phyloP scores from a whole-genome alignment of 352 stramenopile genomes.

The Phytopythium chamaehyphon region DNA sequence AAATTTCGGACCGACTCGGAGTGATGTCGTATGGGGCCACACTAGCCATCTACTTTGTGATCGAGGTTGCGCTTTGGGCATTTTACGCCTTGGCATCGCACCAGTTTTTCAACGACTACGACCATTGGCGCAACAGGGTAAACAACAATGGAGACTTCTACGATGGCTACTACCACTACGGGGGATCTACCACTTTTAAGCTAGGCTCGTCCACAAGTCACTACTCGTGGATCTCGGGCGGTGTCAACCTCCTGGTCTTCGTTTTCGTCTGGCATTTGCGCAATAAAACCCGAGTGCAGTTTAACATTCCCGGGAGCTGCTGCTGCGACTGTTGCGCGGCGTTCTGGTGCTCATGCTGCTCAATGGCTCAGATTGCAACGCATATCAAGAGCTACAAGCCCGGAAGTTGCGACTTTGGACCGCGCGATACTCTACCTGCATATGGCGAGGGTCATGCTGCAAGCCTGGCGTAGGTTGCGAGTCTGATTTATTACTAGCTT shows the following conservation, averaged over 20 bases:
- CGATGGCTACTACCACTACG: not conserved
- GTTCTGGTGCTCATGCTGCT: conserved; percentile 34
- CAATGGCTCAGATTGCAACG: conserved; percentile 45
- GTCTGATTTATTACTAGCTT: no score
- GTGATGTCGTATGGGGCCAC: conserved; percentile 14
- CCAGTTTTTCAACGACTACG: no score
- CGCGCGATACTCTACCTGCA: conserved; percentile 4
- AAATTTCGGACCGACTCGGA: conserved; percentile 28
- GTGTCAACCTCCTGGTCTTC: not conserved
- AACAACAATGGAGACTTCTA: not conserved
- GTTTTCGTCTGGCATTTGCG: conserved; percentile 24
- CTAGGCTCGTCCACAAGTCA: conserved; percentile 3
- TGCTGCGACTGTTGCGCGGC: conserved; percentile 22
- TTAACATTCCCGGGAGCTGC: conserved; percentile 31
- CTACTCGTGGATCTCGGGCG: not conserved
- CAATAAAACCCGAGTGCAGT: conserved; percentile 22
- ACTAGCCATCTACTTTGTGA: conserved; percentile 19
- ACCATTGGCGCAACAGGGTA: no score
- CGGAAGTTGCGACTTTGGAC: conserved; percentile 26
- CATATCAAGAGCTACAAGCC: conserved; percentile 58
- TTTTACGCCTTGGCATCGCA: conserved; percentile 1
- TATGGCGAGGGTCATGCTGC: conserved; percentile 5
- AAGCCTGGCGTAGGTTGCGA: no score
- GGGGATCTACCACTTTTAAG: conserved; percentile 16
- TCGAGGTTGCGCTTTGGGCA: conserved; percentile 15